A percentile compares a stretch with the other conserved stretches of the same genome.
phyloP scores from a whole-genome alignment of 768 basidiomycete genomes.

The Boletus tylopilopsis region DNA sequence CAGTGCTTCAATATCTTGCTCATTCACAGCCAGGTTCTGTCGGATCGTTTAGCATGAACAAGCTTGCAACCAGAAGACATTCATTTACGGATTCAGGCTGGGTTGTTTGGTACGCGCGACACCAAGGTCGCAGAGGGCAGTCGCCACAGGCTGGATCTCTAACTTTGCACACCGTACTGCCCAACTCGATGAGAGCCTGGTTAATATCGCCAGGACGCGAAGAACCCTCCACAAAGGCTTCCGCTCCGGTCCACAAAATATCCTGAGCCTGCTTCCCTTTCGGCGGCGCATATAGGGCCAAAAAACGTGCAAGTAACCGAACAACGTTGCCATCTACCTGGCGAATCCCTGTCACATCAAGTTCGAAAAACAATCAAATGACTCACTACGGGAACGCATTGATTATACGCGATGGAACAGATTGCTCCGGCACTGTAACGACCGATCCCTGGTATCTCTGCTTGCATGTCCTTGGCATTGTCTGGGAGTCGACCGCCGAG shows the following conservation, averaged over 20 bases:
- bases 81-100: conserved; percentile 12
- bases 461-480: conserved; percentile 78
- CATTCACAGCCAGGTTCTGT: conserved; percentile 10
- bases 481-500: conserved; percentile 70
- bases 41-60: not conserved
- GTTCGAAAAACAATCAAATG: not conserved
- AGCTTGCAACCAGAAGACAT: not conserved
- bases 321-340: conserved; percentile 92
- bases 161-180: conserved; percentile 89
- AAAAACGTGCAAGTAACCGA: conserved; percentile 75
- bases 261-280: conserved; percentile 77
- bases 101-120: conserved; percentile 51
- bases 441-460: conserved; percentile 82
- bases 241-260: conserved; percentile 78
- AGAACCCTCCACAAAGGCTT: conserved; percentile 55
- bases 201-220: conserved; percentile 78
- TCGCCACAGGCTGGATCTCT: conserved; percentile 67
- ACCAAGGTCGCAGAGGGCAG: conserved; percentile 72
- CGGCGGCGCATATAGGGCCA: conserved; percentile 79
- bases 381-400: conserved; percentile 79
- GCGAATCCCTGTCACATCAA: not conserved
- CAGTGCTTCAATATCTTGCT: conserved; percentile 70
- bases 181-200: conserved; percentile 92
- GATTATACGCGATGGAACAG: conserved; percentile 84
- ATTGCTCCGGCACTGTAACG: conserved; percentile 86